Conservation (phyloP, 306 rosid species). For the Cucurbita ficifolia region DNA sequence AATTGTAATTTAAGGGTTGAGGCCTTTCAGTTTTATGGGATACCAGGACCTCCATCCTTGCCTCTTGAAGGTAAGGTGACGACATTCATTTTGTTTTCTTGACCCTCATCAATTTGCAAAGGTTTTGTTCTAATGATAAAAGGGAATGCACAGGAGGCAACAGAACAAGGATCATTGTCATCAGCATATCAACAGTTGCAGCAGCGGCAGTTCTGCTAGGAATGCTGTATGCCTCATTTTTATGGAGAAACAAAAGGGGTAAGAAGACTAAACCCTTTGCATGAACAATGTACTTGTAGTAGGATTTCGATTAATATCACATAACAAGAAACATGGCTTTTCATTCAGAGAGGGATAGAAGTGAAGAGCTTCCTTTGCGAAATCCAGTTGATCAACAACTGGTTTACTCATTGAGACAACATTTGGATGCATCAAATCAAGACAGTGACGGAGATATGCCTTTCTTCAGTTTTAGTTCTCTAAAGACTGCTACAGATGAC, state of each 20-base stretch:
- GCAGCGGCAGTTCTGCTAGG: slow-evolving; percentile 5
- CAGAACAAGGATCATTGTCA: neutral
- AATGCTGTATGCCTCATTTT: neutral
- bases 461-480: slow-evolving; percentile 18
- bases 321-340: neutral
- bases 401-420: neutral
- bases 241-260: neutral
- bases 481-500: slow-evolving; percentile 21
- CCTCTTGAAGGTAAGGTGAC: slow-evolving; percentile 4
- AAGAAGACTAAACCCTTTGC: neutral
- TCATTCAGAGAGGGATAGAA: neutral
- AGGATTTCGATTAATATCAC: neutral
- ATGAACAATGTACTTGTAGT: neutral
- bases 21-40: slow-evolving; percentile 4
- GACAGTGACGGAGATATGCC: neutral
- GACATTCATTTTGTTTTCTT: neutral
- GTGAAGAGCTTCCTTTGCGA: neutral
- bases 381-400: neutral
- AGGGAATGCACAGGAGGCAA: neutral
- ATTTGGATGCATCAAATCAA: neutral
- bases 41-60: neutral
- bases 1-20: slow-evolving; percentile 29
- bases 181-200: slow-evolving; percentile 2
- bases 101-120: neutral
- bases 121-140: neutral